A percentile compares a stretch with the other conserved stretches of the same genome.
These are phyloP conservation scores for Phytophthora cactorum DNA, from an alignment of 352 stramenopile genomes.

Conservation along the genomic window DNA sequence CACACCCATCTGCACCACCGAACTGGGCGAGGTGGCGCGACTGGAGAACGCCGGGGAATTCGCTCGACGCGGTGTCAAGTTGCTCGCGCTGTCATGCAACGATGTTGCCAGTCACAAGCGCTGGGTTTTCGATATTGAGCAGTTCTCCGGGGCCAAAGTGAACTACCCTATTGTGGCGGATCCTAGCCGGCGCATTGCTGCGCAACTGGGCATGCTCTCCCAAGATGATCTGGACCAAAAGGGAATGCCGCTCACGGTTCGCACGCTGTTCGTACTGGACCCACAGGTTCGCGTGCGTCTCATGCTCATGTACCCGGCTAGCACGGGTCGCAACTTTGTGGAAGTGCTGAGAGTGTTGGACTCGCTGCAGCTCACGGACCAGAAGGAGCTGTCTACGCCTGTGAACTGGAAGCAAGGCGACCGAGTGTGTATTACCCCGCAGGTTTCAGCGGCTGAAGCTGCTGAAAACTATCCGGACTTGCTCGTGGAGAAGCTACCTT, in stretches of 20 bases:
- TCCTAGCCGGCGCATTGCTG: slow-evolving; percentile 73
- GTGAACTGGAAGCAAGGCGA: slow-evolving; percentile 80
- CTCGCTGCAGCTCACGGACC: slow-evolving; percentile 83
- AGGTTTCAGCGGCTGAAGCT: slow-evolving; percentile 64
- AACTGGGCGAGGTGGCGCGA: slow-evolving; percentile 90
- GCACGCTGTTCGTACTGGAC: slow-evolving; percentile 93
- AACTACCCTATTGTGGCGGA: slow-evolving; percentile 94
- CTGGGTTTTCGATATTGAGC: slow-evolving; percentile 90
- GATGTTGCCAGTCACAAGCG: slow-evolving; percentile 67
- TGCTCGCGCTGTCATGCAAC: slow-evolving; percentile 86
- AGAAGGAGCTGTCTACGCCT: slow-evolving; percentile 58
- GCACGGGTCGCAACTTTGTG: slow-evolving; percentile 93
- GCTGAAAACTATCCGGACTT: slow-evolving; percentile 70
- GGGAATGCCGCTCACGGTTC: slow-evolving; percentile 89
- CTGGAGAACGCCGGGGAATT: slow-evolving; percentile 85
- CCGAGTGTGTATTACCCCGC: slow-evolving; percentile 67
- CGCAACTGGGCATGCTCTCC: slow-evolving; percentile 90
- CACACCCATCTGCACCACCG: slow-evolving; percentile 94
- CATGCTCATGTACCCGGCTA: slow-evolving; percentile 92
- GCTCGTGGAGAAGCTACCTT: slow-evolving; percentile 68
- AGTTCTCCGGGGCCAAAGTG: slow-evolving; percentile 69
- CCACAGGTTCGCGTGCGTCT: slow-evolving; percentile 91
- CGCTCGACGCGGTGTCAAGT: slow-evolving; percentile 74
- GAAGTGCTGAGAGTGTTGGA: slow-evolving; percentile 93
- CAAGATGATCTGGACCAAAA: slow-evolving; percentile 75